Evolutionary conservation across 164 flowering plant genomes (phyloP).

Genomic region (Annona squamosa): DNA sequence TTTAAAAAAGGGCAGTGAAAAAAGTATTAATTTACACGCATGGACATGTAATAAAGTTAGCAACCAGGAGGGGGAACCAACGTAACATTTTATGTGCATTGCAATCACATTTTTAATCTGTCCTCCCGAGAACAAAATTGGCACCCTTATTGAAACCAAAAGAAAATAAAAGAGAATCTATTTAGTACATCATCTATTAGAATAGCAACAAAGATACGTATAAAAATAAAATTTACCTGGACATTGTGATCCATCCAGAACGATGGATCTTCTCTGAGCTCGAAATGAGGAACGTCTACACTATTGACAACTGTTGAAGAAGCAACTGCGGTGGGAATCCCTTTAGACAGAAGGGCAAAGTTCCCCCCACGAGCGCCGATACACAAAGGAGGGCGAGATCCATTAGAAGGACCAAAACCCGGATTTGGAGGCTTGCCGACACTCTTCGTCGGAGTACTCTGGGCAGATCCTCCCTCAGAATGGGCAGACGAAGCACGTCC

Average conservation of each 20-base stretch:
- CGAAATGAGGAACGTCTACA: slow-evolving; percentile 88
- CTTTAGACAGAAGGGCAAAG: slow-evolving; percentile 52
- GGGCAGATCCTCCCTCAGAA: slow-evolving; percentile 64
- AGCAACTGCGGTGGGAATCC: slow-evolving; percentile 40
- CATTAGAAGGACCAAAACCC: slow-evolving; percentile 21
- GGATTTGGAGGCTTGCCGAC: slow-evolving; percentile 71
- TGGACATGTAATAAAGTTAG: not conserved
- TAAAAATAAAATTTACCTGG: slow-evolving; percentile 41
- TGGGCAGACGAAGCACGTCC: slow-evolving; percentile 36
- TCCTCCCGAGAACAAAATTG: not conserved
- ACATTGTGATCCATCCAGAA: slow-evolving; percentile 99
- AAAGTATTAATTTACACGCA: not conserved
- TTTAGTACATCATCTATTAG: not conserved
- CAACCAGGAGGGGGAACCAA: not conserved
- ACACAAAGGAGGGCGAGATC: slow-evolving; percentile 26
- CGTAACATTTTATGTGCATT: not conserved
- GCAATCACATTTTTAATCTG: not conserved
- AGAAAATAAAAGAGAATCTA: too few relatives aligned
- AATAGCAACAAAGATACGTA: not conserved
- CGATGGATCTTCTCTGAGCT: slow-evolving; percentile 86
- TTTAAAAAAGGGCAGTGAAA: not conserved
- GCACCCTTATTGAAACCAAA: not conserved
- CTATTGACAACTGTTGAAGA: slow-evolving; percentile 48
- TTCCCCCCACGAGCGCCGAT: slow-evolving; percentile 36
- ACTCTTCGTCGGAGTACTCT: slow-evolving; percentile 85